These are phyloP conservation scores for Eimeria praecox DNA, from an alignment of 169 alveolate genomes.

Conservation along the genomic window DNA sequence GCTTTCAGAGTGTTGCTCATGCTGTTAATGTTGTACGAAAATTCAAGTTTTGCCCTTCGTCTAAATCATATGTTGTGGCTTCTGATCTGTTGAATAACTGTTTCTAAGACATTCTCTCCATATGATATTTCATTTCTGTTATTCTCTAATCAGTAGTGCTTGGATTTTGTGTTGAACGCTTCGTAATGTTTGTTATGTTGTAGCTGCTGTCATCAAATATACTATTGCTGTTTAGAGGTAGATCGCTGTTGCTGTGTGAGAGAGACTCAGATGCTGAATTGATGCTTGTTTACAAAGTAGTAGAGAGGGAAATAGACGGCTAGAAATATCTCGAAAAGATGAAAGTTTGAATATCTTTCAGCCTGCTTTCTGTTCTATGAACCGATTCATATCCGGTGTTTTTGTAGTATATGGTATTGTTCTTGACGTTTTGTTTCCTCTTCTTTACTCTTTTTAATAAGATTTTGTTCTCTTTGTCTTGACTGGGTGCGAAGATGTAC, in stretches of 20 bases:
- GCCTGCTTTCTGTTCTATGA: not conserved
- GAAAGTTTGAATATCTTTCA: not conserved
- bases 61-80: too few relatives aligned
- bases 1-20: not conserved
- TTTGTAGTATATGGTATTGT: not conserved
- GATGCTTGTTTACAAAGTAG: not conserved
- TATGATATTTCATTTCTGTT: too few relatives aligned
- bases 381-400: not conserved
- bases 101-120: too few relatives aligned
- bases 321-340: not conserved
- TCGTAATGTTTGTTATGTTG: not conserved
- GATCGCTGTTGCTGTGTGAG: not conserved
- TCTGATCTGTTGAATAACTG: too few relatives aligned
- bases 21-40: not conserved
- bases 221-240: not conserved
- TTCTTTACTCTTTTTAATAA: not conserved
- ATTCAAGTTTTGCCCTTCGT: too few relatives aligned
- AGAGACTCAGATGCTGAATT: not conserved
- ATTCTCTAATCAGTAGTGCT: too few relatives aligned
- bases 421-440: not conserved
- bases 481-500: slow-evolving; percentile 9
- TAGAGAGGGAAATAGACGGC: not conserved
- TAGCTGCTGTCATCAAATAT: not conserved
- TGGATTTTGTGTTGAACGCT: too few relatives aligned
- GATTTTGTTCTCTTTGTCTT: not conserved